Evolutionary conservation across 1,284 basidiomycete species (phyloP), one percentile per base, ranked within the genome.

Genomic region (Chiua sp.): DNA sequence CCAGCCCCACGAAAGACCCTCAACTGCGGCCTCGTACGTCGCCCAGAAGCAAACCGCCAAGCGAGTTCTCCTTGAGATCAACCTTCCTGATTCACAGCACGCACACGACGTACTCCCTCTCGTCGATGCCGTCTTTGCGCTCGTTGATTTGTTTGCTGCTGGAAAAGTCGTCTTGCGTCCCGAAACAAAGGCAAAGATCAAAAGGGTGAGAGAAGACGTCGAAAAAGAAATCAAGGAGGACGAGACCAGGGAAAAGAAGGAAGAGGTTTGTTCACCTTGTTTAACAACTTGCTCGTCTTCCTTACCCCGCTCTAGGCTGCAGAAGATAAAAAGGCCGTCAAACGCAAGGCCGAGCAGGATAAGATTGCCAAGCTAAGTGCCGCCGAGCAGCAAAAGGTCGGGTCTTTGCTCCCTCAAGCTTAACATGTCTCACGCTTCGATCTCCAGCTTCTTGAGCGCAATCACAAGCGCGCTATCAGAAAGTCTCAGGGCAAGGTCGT

Each of bases 351-450:
- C 1, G 91, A 93, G 72, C 82, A 91, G 63, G 91, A 91, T 63
- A 80, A 84, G 64, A 75, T 93, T 54, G 81, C 89, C 23, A 86
- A 84, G 65, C 81, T 96, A 64, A 89, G 87, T 67, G 86, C 93
- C 42, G 84, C 90, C 57, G 93, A 96, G 72, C 90, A 93, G 78
- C 88, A 91, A 80, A 94, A 92, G 86, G 87, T 87, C 50, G 54
- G 2, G 48, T 51, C 12, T 7, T n/a, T 51, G 57, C 51, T 33
- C 39, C 46, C 42, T 50, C 57, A 28, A 57, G 2, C 39, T 30
- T 18, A 30, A 15, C 16, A 18, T 26, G 13, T 51, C 55, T 64
- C 13, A 57, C 42, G 26, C 55, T 13, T 33, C 23, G 2, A 20
- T 48, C 22, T 53, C 16, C 63, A 91, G 87, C 77, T 84, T 63